Percentiles rank a stretch among this genome's conserved stretches.
These are phyloP conservation scores for Diplodia corticola DNA, from an alignment of 2,329 filamentous ascomycete species.

Conservation along the genomic window DNA sequence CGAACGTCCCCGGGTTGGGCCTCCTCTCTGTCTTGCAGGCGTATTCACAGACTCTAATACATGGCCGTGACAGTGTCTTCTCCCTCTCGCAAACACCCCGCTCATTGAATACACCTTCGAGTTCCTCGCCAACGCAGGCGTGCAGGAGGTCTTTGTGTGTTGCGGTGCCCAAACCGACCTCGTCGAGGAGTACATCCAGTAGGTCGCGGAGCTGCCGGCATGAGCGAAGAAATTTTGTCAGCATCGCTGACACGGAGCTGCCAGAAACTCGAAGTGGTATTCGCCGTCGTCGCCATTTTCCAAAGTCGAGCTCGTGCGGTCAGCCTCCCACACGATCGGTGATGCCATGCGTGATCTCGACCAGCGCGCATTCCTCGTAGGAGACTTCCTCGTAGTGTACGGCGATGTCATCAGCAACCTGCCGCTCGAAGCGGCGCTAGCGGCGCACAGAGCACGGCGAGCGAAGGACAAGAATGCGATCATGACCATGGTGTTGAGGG, in stretches of 20 bases:
- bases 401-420: constrained; percentile 92
- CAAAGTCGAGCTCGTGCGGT: constrained; percentile 79
- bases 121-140: constrained; percentile 90
- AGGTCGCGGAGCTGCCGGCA: constrained; percentile 21
- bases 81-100: constrained; percentile 89
- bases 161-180: constrained; percentile 83
- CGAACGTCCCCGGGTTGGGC: constrained; percentile 77
- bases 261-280: constrained; percentile 70
- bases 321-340: constrained; percentile 82
- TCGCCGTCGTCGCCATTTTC: constrained; percentile 76
- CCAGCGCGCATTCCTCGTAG: constrained; percentile 76
- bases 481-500: constrained; percentile 91
- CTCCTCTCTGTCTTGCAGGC: neutral
- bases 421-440: constrained; percentile 74
- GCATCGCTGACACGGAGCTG: neutral
- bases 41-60: constrained; percentile 28
- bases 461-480: constrained; percentile 88
- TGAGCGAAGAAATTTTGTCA: constrained; percentile 22
- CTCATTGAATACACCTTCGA: constrained; percentile 97
- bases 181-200: constrained; percentile 81
- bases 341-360: constrained; percentile 95
- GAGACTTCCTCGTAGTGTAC: constrained; percentile 90
- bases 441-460: constrained; percentile 76
- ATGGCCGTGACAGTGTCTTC: constrained; percentile 66
- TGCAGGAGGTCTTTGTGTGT: constrained; percentile 93